Conservation (phyloP, 164 flowering plant genomes). For the Magnolia officinalis region DNA sequence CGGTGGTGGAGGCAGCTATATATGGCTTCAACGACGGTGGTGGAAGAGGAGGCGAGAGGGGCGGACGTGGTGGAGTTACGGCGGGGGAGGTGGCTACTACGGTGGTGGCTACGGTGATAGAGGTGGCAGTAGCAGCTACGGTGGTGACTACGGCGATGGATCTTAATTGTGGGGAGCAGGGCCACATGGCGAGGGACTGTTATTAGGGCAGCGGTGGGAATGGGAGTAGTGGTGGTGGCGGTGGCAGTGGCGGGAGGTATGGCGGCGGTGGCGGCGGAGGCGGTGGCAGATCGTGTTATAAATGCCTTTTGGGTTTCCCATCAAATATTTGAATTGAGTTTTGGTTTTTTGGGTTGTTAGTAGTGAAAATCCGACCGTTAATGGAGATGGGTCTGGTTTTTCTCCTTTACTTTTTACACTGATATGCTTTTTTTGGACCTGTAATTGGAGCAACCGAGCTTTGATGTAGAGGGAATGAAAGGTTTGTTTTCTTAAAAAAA, state of each 20-base stretch:
- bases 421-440: too few species aligned
- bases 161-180: too few species aligned
- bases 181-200: conserved; percentile 14
- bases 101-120: background rate
- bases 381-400: background rate
- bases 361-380: background rate
- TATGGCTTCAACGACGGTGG: conserved; percentile 24
- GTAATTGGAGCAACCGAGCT: too few species aligned
- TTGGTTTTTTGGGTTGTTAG: background rate
- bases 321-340: background rate
- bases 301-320: background rate
- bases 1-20: conserved; percentile 26
- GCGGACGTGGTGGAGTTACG: conserved; percentile 13
- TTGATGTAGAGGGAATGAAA: too few species aligned
- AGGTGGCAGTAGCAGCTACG: conserved; percentile 23
- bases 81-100: conserved; percentile 21
- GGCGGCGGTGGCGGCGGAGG: conserved; percentile 11
- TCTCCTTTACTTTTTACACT: too few species aligned
- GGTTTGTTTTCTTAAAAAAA: too few species aligned
- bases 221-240: conserved; percentile 23
- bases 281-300: background rate
- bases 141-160: background rate
- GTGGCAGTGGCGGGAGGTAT: conserved; percentile 17
- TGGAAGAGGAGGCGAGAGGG: conserved; percentile 24
- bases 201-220: conserved; percentile 27